Conservation (phyloP, 768 basidiomycete species). For the Mycena filopes region DNA sequence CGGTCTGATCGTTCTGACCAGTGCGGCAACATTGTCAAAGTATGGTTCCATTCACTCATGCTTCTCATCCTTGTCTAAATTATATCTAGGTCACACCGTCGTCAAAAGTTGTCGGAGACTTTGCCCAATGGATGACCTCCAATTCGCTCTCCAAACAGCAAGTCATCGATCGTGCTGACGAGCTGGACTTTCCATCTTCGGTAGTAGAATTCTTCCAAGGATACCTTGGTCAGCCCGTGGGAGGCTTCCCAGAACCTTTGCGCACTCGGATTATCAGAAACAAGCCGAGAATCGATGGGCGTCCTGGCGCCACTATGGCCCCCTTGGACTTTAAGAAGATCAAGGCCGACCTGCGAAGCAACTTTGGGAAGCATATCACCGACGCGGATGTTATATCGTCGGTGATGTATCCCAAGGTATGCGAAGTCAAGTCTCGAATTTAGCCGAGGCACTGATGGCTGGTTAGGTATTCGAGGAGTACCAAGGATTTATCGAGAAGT, state of each 20-base stretch:
- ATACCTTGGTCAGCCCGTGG: conserved; percentile 96
- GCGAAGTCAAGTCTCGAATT: conserved; percentile 25
- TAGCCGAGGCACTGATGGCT: conserved; percentile 23
- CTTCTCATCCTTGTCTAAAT: background rate
- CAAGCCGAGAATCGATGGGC: conserved; percentile 92
- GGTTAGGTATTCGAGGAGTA: conserved; percentile 95
- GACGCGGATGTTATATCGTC: conserved; percentile 94
- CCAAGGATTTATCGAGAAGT: conserved; percentile 94
- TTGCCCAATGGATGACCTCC: conserved; percentile 99
- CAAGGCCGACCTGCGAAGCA: conserved; percentile 91
- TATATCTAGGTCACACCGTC: conserved; percentile 89
- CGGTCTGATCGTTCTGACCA: conserved; percentile 43
- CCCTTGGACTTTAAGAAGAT: conserved; percentile 97
- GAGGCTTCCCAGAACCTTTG: conserved; percentile 98
- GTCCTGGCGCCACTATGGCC: conserved; percentile 88
- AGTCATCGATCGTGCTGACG: conserved; percentile 86
- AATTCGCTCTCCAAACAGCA: conserved; percentile 90
- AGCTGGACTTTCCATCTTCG: conserved; percentile 96
- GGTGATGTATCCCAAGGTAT: conserved; percentile 98
- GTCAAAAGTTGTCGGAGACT: conserved; percentile 98
- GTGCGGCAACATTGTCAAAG: conserved; percentile 98
- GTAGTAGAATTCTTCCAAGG: conserved; percentile 99
- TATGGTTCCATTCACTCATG: conserved; percentile 32
- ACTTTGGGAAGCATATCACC: conserved; percentile 95
- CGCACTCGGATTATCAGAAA: conserved; percentile 92